Percentiles rank a stretch among this genome's conserved stretches.
These are phyloP conservation scores for Colletotrichum sp. DNA, from an alignment of 2,329 filamentous ascomycete species.

Conservation along the genomic window DNA sequence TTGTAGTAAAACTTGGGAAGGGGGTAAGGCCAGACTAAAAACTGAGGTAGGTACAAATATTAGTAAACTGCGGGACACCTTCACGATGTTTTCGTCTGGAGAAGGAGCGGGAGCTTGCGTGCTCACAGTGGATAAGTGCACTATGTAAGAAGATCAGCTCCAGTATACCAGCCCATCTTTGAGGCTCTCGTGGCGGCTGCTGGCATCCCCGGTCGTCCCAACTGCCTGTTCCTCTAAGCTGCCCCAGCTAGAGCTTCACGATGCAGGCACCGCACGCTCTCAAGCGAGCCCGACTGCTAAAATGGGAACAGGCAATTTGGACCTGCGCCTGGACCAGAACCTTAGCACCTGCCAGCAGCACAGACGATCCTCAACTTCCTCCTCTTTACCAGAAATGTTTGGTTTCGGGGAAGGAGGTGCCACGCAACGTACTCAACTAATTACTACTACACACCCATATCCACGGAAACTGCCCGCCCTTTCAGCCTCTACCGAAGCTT, in stretches of 20 bases:
- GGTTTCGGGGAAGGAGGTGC: neutral
- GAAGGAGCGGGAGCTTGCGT: neutral
- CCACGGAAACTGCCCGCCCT: neutral
- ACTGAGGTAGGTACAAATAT: neutral
- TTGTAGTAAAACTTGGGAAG: neutral
- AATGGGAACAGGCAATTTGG: neutral
- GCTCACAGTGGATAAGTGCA: neutral
- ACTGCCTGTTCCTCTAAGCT: neutral
- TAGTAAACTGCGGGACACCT: neutral
- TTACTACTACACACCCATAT: neutral
- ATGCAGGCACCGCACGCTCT: neutral
- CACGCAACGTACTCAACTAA: neutral
- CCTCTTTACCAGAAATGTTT: neutral
- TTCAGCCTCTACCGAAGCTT: neutral
- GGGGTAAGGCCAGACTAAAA: neutral
- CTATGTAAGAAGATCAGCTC: neutral
- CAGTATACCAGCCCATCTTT: neutral
- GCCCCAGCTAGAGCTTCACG: neutral
- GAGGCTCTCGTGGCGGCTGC: neutral
- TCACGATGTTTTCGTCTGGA: neutral
- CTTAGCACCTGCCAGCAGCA: neutral
- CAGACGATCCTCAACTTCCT: neutral
- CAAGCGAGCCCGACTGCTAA: neutral
- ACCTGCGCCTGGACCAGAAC: neutral
- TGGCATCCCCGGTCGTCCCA: neutral